phyloP scores from a whole-genome alignment of 169 alveolate genomes.

The Theileria annulata region DNA sequence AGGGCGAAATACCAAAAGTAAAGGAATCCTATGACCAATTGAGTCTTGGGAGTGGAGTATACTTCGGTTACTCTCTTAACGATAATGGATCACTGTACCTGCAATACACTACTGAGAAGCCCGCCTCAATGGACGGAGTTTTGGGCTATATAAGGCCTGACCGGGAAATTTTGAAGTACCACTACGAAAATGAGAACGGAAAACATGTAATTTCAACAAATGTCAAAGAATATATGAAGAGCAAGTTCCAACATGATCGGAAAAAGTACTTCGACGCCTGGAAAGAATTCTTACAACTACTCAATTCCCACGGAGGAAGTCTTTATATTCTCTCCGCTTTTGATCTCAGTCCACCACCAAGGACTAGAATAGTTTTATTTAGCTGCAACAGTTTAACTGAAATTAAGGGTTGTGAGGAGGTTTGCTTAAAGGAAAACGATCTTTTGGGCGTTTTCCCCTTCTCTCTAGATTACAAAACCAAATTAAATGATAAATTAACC shows the following conservation, averaged over 20 bases:
- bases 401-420: neutral
- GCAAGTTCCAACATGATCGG: conserved; percentile 71
- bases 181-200: conserved; percentile 60
- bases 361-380: conserved; percentile 26
- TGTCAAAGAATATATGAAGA: conserved; percentile 61
- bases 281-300: conserved; percentile 61
- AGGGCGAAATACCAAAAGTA: conserved; percentile 40
- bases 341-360: conserved; percentile 74
- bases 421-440: conserved; percentile 7
- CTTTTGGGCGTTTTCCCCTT: conserved; percentile 14
- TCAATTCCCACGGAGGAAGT: conserved; percentile 57
- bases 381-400: neutral
- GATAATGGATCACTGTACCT: conserved; percentile 45
- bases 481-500: neutral
- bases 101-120: conserved; percentile 22
- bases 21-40: conserved; percentile 25
- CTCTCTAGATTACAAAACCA: conserved; percentile 18
- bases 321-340: conserved; percentile 72
- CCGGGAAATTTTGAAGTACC: conserved; percentile 61
- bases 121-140: conserved; percentile 38
- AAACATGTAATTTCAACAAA: conserved; percentile 51
- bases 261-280: conserved; percentile 71
- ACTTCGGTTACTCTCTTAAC: conserved; percentile 47
- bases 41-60: conserved; percentile 46
- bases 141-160: conserved; percentile 62